Conservation (phyloP, 192 early-diverging fungal genomes). For the Umbelopsis isabellina region DNA sequence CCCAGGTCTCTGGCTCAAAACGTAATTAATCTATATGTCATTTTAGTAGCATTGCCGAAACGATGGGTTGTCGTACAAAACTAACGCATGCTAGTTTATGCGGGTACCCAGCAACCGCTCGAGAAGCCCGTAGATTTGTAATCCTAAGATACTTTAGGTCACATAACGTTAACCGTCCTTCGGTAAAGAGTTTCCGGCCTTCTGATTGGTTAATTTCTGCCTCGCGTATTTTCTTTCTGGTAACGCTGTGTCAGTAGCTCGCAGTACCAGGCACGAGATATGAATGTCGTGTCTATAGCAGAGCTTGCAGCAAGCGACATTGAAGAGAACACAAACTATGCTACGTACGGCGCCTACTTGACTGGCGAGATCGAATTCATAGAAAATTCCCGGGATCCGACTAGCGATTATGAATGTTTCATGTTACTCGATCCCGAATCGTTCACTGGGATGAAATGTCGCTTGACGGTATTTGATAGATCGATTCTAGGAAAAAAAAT, state of each 20-base stretch:
- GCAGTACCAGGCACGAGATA: background rate
- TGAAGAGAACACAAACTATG: background rate
- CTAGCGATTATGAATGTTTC: slow-evolving; percentile 8
- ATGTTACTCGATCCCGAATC: slow-evolving; percentile 1
- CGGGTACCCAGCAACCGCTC: no score
- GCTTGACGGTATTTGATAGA: background rate
- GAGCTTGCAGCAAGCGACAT: slow-evolving; percentile 13
- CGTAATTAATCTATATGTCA: background rate
- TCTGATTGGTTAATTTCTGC: no score
- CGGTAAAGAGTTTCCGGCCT: no score
- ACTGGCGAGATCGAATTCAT: slow-evolving; percentile 6
- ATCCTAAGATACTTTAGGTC: background rate
- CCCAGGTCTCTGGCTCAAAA: background rate
- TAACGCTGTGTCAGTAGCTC: background rate
- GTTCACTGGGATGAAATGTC: slow-evolving; percentile 13
- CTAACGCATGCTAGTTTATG: no score
- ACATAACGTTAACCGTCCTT: no score
- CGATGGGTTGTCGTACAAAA: no score
- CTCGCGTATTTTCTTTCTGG: no score
- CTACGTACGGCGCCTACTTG: background rate
- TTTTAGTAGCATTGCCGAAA: no score
- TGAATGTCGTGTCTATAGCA: background rate
- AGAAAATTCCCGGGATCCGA: background rate
- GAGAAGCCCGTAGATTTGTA: background rate
- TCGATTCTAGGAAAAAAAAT: background rate